Percentiles rank a stretch among this genome's conserved stretches.
phyloP scores from a whole-genome alignment of 352 stramenopile genomes.

The Pythium periplocum region DNA sequence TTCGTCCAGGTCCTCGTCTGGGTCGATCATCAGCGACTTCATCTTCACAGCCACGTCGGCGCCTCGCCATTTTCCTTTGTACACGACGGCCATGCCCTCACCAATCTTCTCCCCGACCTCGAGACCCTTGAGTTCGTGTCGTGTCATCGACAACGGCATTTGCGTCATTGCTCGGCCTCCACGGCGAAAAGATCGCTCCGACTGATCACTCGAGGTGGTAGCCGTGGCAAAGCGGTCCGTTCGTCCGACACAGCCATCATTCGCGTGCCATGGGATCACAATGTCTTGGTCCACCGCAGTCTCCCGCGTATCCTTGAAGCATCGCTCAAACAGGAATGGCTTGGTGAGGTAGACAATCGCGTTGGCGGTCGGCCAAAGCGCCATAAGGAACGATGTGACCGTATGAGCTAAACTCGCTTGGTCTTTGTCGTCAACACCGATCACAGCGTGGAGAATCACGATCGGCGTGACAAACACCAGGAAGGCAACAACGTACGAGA shows the following conservation, averaged over 20 bases:
- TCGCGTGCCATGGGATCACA: no score
- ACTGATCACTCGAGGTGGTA: no score
- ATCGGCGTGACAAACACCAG: slow-evolving; percentile 68
- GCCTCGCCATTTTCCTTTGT: slow-evolving; percentile 94
- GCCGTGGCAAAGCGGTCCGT: no score
- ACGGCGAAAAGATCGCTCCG: no score
- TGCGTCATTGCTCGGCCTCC: no score
- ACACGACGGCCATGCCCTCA: slow-evolving; percentile 88
- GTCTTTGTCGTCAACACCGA: slow-evolving; percentile 31
- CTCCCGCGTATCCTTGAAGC: slow-evolving; percentile 25
- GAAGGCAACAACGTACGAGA: slow-evolving; percentile 75
- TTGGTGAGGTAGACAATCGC: slow-evolving; percentile 72
- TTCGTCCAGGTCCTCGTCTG: slow-evolving; percentile 47
- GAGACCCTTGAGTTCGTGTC: slow-evolving; percentile 73
- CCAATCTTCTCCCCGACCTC: slow-evolving; percentile 83
- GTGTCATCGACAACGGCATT: slow-evolving; percentile 25
- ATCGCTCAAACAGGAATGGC: slow-evolving; percentile 46
- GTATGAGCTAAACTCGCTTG: slow-evolving; percentile 3
- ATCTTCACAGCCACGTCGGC: slow-evolving; percentile 96
- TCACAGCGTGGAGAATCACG: slow-evolving; percentile 49
- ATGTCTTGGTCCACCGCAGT: slow-evolving; percentile 5
- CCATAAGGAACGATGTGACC: slow-evolving; percentile 43
- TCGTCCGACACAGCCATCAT: no score
- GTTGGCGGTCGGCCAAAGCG: slow-evolving; percentile 78
- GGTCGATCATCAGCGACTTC: slow-evolving; percentile 73